Evolutionary conservation across 2,329 filamentous ascomycete genomes (phyloP).

Genomic region (Colletotrichum sp.): DNA sequence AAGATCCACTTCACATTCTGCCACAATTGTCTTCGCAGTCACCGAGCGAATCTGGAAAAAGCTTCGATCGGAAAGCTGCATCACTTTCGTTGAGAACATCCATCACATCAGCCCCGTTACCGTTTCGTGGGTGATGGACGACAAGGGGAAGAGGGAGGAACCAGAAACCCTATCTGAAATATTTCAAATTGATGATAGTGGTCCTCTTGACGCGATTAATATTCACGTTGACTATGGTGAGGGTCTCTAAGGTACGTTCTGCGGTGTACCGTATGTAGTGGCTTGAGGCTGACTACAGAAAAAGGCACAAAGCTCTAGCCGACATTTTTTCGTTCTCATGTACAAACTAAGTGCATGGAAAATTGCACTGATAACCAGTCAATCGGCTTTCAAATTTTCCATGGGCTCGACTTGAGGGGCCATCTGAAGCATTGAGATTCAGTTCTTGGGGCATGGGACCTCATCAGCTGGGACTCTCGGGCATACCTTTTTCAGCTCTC

Average conservation of each 20-base stretch:
- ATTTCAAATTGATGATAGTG: neutral
- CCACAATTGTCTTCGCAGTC: neutral
- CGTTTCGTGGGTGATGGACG: neutral
- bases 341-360: neutral
- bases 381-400: neutral
- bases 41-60: neutral
- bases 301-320: neutral
- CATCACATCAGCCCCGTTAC: neutral
- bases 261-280: neutral
- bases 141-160: neutral
- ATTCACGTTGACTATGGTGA: neutral
- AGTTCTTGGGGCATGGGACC: neutral
- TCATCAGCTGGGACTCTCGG: neutral
- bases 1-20: neutral
- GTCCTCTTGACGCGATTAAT: neutral
- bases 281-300: neutral
- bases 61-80: neutral
- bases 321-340: neutral
- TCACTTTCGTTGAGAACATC: neutral
- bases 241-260: neutral
- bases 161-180: neutral
- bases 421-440: neutral
- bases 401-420: neutral
- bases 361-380: neutral
- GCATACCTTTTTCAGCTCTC: neutral